phyloP scores from a whole-genome alignment of 805 yeast species.

The Lipomyces yamadae region DNA sequence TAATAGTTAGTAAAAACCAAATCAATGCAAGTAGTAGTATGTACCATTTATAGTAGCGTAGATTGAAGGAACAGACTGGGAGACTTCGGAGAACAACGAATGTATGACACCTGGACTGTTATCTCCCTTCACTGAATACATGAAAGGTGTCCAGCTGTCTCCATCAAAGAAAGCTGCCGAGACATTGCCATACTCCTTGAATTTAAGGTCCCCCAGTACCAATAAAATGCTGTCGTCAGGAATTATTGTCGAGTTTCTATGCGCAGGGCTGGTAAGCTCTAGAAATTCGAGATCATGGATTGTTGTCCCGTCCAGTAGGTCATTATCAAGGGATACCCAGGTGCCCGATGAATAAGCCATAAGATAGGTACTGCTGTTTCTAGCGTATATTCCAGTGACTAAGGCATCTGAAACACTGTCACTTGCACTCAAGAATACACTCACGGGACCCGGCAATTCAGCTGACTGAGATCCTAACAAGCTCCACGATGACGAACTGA shows the following conservation, averaged over 20 bases:
- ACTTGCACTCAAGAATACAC: constrained; percentile 44
- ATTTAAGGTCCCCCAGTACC: constrained; percentile 60
- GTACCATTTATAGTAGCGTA: constrained; percentile 1
- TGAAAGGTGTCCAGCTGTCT: constrained; percentile 65
- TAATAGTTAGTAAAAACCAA: neutral
- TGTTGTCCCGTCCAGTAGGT: constrained; percentile 44
- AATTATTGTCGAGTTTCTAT: constrained; percentile 42
- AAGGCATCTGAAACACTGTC: constrained; percentile 51
- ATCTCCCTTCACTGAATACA: constrained; percentile 51
- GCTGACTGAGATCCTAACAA: constrained; percentile 35
- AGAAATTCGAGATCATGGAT: constrained; percentile 56
- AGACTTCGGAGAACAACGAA: constrained; percentile 44
- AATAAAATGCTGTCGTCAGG: constrained; percentile 56
- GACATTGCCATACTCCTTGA: constrained; percentile 58
- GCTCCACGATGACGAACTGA: constrained; percentile 47
- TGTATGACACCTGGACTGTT: constrained; percentile 40
- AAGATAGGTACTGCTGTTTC: constrained; percentile 48
- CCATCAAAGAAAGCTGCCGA: constrained; percentile 73
- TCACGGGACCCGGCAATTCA: constrained; percentile 41
- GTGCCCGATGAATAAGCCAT: constrained; percentile 38
- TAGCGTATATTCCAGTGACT: constrained; percentile 52
- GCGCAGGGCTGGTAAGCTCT: constrained; percentile 44
- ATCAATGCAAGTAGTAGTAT: constrained; percentile 3
- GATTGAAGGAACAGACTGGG: constrained; percentile 31
- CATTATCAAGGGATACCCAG: constrained; percentile 39